A percentile compares a stretch with the other conserved stretches of the same genome.
Evolutionary conservation across 495 filamentous ascomycete species (phyloP).

Genomic region (Aspergillus campestris): DNA sequence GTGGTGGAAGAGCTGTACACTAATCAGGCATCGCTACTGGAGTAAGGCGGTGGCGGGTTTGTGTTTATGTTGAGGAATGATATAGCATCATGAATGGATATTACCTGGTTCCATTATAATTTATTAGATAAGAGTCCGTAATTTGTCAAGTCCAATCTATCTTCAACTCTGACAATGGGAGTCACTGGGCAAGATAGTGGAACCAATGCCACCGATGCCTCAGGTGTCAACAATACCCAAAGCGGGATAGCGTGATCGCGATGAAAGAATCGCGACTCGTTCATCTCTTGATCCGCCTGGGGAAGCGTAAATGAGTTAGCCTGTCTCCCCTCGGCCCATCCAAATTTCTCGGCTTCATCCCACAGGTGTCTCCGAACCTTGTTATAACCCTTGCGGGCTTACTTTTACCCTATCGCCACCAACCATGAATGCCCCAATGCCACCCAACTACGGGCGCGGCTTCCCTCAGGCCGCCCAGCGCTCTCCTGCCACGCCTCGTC

Average conservation of each 20-base stretch:
- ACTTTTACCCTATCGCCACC: conserved; percentile 3
- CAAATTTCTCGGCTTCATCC: background rate
- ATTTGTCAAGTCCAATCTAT: background rate
- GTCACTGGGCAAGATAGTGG: too few relatives aligned
- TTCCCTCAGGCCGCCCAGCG: conserved; percentile 35
- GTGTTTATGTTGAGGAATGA: conserved; percentile 14
- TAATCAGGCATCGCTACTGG: conserved; percentile 91
- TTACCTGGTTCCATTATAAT: background rate
- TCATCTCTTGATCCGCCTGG: background rate
- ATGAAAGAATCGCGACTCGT: conserved; percentile 33
- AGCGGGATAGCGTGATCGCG: conserved; percentile 32
- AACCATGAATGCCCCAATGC: conserved; percentile 38
- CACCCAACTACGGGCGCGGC: conserved; percentile 37
- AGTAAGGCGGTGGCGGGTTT: conserved; percentile 44
- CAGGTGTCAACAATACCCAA: conserved; percentile 11
- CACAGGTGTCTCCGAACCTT: background rate
- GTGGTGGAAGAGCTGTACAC: conserved; percentile 96
- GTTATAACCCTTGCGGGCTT: conserved; percentile 3
- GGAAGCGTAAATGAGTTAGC: background rate
- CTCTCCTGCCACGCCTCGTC: conserved; percentile 41
- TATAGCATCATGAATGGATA: conserved; percentile 13
- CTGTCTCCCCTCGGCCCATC: background rate
- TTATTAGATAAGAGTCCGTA: too few relatives aligned
- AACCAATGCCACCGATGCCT: too few relatives aligned
- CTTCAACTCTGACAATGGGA: background rate